A percentile compares a stretch with the other conserved stretches of the same genome.
Conservation (phyloP, 163 green algal genomes). For the Volvox carteri region DNA sequence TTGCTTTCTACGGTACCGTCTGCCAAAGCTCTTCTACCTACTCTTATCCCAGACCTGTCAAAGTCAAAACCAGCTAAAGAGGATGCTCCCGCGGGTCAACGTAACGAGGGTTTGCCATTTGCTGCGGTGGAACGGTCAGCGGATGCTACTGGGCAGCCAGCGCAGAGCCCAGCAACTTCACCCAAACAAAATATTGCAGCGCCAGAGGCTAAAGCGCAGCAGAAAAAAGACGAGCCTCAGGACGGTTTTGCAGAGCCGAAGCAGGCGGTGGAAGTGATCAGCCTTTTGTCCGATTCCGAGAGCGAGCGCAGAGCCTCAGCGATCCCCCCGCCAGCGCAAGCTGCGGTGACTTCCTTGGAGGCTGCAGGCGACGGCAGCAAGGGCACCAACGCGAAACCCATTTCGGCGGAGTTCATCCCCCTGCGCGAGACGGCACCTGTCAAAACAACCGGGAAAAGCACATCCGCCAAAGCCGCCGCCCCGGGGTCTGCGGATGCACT, state of each 20-base stretch:
- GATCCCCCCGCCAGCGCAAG: neutral
- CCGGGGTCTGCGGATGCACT: constrained; percentile 36
- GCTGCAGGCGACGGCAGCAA: neutral
- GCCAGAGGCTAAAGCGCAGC: neutral
- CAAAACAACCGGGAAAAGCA: neutral
- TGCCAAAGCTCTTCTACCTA: constrained; percentile 37
- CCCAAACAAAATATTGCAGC: neutral
- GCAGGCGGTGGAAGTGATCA: constrained; percentile 11
- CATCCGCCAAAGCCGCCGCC: neutral
- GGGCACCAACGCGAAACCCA: neutral
- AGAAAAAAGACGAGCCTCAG: neutral
- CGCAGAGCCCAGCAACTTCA: neutral
- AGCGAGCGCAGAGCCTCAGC: neutral
- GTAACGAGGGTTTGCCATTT: constrained; percentile 15
- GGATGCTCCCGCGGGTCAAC: neutral
- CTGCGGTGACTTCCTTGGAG: neutral
- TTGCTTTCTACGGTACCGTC: constrained; percentile 21
- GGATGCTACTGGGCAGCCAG: neutral
- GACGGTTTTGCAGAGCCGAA: neutral
- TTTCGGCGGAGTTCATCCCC: constrained; percentile 28
- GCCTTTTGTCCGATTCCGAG: constrained; percentile 28
- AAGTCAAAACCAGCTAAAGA: neutral
- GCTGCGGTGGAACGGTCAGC: neutral
- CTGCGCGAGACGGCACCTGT: neutral
- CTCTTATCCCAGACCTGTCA: neutral